A percentile compares a stretch with the other conserved stretches of the same genome.
phyloP scores from a whole-genome alignment of 1,284 basidiomycete species.

The Cryptococcus maquisensis region DNA sequence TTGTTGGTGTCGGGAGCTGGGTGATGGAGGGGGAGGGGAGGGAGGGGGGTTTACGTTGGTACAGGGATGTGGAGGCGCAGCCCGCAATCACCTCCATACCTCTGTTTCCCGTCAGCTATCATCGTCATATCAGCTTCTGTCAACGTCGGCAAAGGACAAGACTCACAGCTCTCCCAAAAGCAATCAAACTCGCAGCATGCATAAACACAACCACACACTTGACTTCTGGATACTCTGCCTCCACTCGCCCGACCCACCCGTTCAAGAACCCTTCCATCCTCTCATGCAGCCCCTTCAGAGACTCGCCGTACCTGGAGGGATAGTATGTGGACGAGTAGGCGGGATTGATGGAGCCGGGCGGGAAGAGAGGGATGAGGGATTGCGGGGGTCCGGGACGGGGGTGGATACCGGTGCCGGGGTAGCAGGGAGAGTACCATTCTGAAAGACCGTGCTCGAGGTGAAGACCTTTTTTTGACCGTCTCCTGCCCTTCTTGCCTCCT shows the following conservation, averaged over 20 bases:
- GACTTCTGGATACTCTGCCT: constrained; percentile 37
- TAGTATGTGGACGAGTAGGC: constrained; percentile 48
- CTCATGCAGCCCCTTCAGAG: constrained; percentile 47
- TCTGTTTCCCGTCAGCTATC: constrained; percentile 37
- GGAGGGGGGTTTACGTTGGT: constrained; percentile 25
- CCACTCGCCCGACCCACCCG: constrained; percentile 34
- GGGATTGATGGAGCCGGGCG: constrained; percentile 20
- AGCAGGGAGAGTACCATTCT: constrained; percentile 50
- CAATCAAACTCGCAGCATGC: constrained; percentile 53
- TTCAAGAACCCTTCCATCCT: constrained; percentile 39
- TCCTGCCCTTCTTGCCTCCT: no score
- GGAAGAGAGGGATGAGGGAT: constrained; percentile 35
- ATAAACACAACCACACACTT: constrained; percentile 49
- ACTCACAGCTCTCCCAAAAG: constrained; percentile 44
- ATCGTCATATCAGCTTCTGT: not conserved
- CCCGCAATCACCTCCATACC: constrained; percentile 38
- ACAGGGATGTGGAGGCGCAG: constrained; percentile 43
- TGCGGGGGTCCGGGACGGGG: constrained; percentile 33
- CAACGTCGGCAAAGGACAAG: not conserved
- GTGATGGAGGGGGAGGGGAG: not conserved
- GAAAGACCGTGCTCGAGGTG: constrained; percentile 50
- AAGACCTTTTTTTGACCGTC: constrained; percentile 11
- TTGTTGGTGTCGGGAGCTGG: not conserved
- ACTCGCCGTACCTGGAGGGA: constrained; percentile 50
- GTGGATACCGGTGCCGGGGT: constrained; percentile 40